Evolutionary conservation across 306 rosid genomes (phyloP).

Genomic region (Pachyrhizus erosus): DNA sequence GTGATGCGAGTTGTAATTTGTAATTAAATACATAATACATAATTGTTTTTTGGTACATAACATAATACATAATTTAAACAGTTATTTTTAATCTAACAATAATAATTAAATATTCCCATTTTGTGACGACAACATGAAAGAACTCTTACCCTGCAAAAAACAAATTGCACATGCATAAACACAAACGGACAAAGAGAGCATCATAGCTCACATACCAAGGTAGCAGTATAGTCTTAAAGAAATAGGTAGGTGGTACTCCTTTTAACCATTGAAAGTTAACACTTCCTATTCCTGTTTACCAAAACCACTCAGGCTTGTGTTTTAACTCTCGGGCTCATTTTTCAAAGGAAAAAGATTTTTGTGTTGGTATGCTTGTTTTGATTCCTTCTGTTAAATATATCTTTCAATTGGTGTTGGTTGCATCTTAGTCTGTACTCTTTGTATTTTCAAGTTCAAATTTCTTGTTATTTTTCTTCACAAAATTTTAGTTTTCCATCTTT

Average conservation of each 20-base stretch:
- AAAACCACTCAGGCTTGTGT: not conserved
- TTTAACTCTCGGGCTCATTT: not conserved
- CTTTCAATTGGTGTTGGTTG: not conserved
- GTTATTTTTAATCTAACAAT: too few species aligned
- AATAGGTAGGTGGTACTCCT: not conserved
- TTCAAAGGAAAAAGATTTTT: not conserved
- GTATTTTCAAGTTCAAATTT: not conserved
- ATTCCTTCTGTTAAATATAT: not conserved
- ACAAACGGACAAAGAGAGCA: constrained; percentile 11
- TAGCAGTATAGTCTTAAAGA: not conserved
- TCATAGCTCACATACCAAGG: not conserved
- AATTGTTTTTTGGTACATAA: too few species aligned
- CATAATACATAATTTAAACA: too few species aligned
- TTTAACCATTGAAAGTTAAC: not conserved
- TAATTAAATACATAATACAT: too few species aligned
- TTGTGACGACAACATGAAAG: not conserved
- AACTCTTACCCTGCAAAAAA: not conserved
- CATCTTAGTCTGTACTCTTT: not conserved
- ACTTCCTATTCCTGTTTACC: not conserved
- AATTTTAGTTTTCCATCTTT: not conserved
- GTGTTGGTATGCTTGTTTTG: not conserved
- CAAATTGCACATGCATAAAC: not conserved
- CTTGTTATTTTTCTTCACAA: not conserved
- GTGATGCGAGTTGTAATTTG: too few species aligned
- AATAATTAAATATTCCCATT: not conserved